phyloP scores from a whole-genome alignment of 108 stramenopile species.

The Heterococcus sp. region DNA sequence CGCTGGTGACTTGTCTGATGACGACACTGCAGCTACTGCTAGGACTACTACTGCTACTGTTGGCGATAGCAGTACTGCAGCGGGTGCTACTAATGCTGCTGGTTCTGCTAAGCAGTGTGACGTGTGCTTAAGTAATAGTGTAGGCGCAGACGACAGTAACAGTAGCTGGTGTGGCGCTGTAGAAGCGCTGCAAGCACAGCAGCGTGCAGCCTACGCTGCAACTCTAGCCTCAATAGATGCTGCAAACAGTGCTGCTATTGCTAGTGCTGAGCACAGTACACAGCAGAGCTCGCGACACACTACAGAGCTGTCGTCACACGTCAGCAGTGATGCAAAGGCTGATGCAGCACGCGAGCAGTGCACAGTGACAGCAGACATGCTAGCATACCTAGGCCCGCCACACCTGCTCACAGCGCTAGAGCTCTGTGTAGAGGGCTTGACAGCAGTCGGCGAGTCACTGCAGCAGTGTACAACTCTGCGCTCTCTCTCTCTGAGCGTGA shows the following conservation, averaged over 20 bases:
- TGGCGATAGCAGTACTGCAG: no score
- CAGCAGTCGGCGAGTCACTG: constrained; percentile 6
- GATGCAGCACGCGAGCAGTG: constrained; percentile 6
- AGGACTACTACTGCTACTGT: no score
- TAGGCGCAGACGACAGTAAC: no score
- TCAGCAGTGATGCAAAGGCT: not conserved
- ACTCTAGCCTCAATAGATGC: not conserved
- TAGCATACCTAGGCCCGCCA: constrained; percentile 22
- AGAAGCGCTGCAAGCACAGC: not conserved
- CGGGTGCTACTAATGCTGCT: no score
- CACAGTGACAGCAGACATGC: constrained; percentile 1
- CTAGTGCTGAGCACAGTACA: no score
- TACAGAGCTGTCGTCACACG: not conserved
- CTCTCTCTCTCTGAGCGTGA: constrained; percentile 26
- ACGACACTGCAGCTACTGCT: no score
- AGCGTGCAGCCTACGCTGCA: not conserved
- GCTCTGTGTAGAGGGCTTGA: constrained; percentile 32
- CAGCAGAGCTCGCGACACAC: no score
- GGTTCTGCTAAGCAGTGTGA: no score
- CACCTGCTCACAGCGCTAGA: constrained; percentile 8
- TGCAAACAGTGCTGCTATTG: no score
- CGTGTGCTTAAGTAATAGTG: no score
- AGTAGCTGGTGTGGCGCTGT: no score
- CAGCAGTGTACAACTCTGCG: constrained; percentile 7
- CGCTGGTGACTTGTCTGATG: not conserved